Conservation (phyloP, 257 asterid species). For the Anisodus acutangulus region DNA sequence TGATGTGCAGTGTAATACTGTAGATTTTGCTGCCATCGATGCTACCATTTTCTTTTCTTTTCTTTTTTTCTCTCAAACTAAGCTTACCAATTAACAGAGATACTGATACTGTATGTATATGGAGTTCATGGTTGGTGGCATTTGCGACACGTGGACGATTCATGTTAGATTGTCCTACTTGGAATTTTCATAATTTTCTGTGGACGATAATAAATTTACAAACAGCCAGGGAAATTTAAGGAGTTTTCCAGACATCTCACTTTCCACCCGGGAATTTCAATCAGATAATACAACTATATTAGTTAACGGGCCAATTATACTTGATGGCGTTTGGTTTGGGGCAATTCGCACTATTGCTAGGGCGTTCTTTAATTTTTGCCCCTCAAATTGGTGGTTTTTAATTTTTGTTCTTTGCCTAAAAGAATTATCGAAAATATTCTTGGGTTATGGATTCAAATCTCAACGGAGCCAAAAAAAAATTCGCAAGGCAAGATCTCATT, state of each 20-base stretch:
- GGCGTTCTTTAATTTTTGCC: too few relatives aligned
- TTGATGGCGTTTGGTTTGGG: too few relatives aligned
- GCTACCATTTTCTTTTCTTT: constrained; percentile 48
- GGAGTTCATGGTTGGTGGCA: constrained; percentile 29
- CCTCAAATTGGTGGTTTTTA: too few relatives aligned
- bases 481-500: too few relatives aligned
- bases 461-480: too few relatives aligned
- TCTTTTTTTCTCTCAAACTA: neutral
- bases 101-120: neutral
- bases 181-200: constrained; percentile 38
- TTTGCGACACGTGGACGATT: constrained; percentile 55
- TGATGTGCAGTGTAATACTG: constrained; percentile 36
- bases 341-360: too few relatives aligned
- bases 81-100: constrained; percentile 18
- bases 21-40: constrained; percentile 54
- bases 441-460: too few relatives aligned
- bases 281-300: too few relatives aligned
- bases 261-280: neutral
- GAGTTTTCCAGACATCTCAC: constrained; percentile 20
- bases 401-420: too few relatives aligned
- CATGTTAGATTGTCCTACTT: constrained; percentile 31
- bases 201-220: constrained; percentile 33
- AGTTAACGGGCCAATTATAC: too few relatives aligned
- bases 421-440: too few relatives aligned
- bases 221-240: neutral